Evolutionary conservation across 139 green algal genomes (phyloP).

Genomic region (Chlorella sorokiniana): DNA sequence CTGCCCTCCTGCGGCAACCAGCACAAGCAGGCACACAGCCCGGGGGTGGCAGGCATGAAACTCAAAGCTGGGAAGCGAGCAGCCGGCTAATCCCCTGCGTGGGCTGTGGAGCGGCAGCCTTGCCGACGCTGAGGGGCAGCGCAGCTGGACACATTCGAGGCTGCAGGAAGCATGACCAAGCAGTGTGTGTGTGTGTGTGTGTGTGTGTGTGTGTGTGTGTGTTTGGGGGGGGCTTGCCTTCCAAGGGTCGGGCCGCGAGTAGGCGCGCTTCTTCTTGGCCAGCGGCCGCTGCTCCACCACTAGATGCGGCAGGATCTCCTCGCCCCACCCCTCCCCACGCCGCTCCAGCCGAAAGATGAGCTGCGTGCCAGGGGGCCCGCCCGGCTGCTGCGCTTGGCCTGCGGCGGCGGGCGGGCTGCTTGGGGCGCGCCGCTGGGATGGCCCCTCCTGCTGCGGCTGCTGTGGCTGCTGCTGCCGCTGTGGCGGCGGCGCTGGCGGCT

Average conservation of each 20-base stretch:
- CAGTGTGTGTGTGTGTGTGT: too few species aligned
- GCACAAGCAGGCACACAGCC: background rate
- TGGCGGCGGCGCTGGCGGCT: background rate
- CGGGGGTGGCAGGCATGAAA: background rate
- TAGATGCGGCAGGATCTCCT: conserved; percentile 63
- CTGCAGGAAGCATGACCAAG: too few species aligned
- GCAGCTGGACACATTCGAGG: background rate
- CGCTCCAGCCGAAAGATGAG: conserved; percentile 62
- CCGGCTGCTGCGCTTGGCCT: background rate
- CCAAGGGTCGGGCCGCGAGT: conserved; percentile 19
- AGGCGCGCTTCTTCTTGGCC: conserved; percentile 20
- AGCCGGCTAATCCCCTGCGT: too few species aligned
- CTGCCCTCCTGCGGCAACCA: conserved; percentile 45
- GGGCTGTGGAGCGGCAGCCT: too few species aligned
- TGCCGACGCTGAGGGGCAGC: too few species aligned
- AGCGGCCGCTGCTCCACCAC: conserved; percentile 52
- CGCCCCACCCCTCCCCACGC: conserved; percentile 61
- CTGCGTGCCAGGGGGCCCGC: conserved; percentile 39
- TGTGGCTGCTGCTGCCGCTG: background rate
- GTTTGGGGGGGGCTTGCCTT: background rate
- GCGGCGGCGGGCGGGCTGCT: background rate
- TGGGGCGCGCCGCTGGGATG: background rate
- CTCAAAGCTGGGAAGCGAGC: too few species aligned
- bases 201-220: too few species aligned
- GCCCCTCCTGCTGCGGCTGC: background rate